These are phyloP conservation scores for Cytospora schulzeri DNA, from an alignment of 2,329 filamentous ascomycete species.

Conservation along the genomic window DNA sequence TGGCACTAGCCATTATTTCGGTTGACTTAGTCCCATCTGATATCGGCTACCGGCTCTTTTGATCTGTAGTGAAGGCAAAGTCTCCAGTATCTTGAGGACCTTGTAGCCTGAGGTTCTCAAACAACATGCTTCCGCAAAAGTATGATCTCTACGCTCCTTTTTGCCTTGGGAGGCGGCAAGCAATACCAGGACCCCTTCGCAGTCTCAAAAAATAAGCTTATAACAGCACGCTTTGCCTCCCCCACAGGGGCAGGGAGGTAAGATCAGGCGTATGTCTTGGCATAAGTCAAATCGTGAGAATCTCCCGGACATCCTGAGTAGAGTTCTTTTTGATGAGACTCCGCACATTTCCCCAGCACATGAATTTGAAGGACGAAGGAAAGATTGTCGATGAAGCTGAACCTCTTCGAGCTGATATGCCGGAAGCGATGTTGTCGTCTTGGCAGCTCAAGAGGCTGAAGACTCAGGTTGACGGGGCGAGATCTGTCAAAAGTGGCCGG, in stretches of 20 bases:
- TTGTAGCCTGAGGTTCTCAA: not conserved
- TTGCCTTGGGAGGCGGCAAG: not conserved
- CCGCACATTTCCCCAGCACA: not conserved
- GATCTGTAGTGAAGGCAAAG: not conserved
- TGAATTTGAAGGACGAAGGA: not conserved
- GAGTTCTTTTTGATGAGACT: not conserved
- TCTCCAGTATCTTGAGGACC: not conserved
- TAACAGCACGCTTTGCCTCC: not conserved
- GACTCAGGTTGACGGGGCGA: slow-evolving; percentile 1
- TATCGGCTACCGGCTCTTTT: slow-evolving; percentile 8
- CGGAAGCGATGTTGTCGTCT: not conserved
- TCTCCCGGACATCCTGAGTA: not conserved
- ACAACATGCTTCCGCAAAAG: not conserved
- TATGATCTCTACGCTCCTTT: not conserved
- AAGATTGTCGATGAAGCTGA: no score
- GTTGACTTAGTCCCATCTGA: slow-evolving; percentile 18
- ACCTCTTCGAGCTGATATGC: no score
- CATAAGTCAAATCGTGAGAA: not conserved
- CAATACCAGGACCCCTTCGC: not conserved
- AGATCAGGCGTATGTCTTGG: not conserved
- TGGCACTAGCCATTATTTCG: slow-evolving; percentile 4
- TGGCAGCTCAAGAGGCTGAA: not conserved
- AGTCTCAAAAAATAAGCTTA: not conserved
- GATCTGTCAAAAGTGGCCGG: not conserved
- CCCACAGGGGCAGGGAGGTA: no score